Conservation (phyloP, 2,329 filamentous ascomycete genomes). For the Nigrospora osmanthi region DNA sequence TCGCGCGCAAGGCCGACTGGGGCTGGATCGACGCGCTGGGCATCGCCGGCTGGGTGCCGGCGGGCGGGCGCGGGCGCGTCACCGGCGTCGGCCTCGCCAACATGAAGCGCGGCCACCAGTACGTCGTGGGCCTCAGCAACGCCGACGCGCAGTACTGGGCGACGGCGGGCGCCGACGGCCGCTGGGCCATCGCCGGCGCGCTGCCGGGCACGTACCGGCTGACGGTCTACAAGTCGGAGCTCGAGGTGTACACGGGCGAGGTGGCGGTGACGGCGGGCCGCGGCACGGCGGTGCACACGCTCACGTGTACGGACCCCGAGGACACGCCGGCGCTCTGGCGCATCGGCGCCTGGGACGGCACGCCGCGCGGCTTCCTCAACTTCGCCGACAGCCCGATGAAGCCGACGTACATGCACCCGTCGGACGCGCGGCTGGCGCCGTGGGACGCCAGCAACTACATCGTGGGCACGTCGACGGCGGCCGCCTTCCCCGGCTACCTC, state of each 20-base stretch:
- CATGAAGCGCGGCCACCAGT: conserved; percentile 28
- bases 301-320: conserved; percentile 20
- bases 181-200: conserved; percentile 21
- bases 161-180: conserved; percentile 13
- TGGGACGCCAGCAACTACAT: conserved; percentile 25
- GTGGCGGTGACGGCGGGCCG: conserved; percentile 19
- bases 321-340: conserved; percentile 24
- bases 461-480: conserved; percentile 23
- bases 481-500: conserved; percentile 30
- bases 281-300: conserved; percentile 18
- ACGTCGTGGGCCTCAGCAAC: conserved; percentile 27
- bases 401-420: conserved; percentile 33
- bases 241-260: conserved; percentile 18
- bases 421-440: conserved; percentile 18
- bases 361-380: conserved; percentile 24
- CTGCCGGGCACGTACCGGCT: conserved; percentile 23
- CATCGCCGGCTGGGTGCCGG: conserved; percentile 22
- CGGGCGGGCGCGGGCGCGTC: conserved; percentile 18
- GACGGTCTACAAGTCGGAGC: conserved; percentile 25
- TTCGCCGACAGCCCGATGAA: conserved; percentile 28
- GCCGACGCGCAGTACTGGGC: conserved; percentile 27
- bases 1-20: conserved; percentile 25
- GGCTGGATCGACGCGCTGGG: conserved; percentile 22
- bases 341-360: conserved; percentile 28
- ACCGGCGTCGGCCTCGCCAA: conserved; percentile 24